Evolutionary conservation across 2,329 filamentous ascomycete species (phyloP).

Genomic region (Hysterium pulicare): DNA sequence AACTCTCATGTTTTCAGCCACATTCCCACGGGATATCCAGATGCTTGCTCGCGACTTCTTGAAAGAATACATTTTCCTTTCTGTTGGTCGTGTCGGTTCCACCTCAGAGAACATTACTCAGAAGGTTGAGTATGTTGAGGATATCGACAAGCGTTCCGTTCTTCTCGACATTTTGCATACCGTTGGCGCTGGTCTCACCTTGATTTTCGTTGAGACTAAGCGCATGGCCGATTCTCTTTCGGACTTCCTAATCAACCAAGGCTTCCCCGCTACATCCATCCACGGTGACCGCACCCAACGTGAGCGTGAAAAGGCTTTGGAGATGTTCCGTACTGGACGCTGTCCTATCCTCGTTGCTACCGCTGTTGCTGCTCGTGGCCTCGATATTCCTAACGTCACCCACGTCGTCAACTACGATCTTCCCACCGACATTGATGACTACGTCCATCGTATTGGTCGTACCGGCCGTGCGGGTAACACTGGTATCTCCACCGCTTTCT

Average conservation of each 20-base stretch:
- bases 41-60: constrained; percentile 98
- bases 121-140: constrained; percentile 97
- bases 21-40: constrained; percentile 98
- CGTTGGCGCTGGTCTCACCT: constrained; percentile 79
- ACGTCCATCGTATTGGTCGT: constrained; percentile 99
- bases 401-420: constrained; percentile 99
- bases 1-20: constrained; percentile 99
- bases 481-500: constrained; percentile 96
- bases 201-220: constrained; percentile 99
- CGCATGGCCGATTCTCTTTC: constrained; percentile 98
- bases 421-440: constrained; percentile 98
- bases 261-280: constrained; percentile 96
- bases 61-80: constrained; percentile 99
- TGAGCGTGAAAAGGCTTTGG: constrained; percentile 94
- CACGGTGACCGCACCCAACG: constrained; percentile 98
- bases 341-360: constrained; percentile 97
- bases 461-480: constrained; percentile 99
- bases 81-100: constrained; percentile 95
- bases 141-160: constrained; percentile 95
- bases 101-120: constrained; percentile 99
- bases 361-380: constrained; percentile 76
- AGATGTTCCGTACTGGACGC: constrained; percentile 94
- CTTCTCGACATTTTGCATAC: constrained; percentile 97
- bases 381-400: constrained; percentile 56
- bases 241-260: constrained; percentile 98